These are phyloP conservation scores for Cunninghamia lanceolata DNA, from an alignment of 75 land plant species.

Conservation along the genomic window DNA sequence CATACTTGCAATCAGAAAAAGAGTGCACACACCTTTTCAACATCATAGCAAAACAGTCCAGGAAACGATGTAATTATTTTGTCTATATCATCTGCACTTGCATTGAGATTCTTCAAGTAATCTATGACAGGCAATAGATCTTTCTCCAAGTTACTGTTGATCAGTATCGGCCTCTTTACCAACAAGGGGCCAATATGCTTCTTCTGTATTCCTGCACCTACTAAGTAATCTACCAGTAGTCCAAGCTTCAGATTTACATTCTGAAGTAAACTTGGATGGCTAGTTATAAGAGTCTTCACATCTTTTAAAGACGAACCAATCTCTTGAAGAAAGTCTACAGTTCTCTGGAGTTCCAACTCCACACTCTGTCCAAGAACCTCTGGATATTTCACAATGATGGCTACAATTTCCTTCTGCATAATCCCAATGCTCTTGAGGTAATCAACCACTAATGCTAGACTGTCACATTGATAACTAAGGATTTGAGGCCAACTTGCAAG, in stretches of 20 bases:
- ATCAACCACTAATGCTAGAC: slow-evolving; percentile 28
- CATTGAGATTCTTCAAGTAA: slow-evolving; percentile 30
- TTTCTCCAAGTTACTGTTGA: slow-evolving; percentile 31
- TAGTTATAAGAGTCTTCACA: slow-evolving; percentile 23
- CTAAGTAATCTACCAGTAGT: slow-evolving; percentile 25
- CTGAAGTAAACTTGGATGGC: slow-evolving; percentile 28
- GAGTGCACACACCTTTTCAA: slow-evolving; percentile 23
- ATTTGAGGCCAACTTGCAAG: slow-evolving; percentile 38
- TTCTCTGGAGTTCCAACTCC: slow-evolving; percentile 15
- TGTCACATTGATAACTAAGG: slow-evolving; percentile 19
- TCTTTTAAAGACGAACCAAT: slow-evolving; percentile 23
- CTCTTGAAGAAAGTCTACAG: slow-evolving; percentile 15
- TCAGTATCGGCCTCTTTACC: slow-evolving; percentile 18
- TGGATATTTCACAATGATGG: slow-evolving; percentile 25
- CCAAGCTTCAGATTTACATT: slow-evolving; percentile 21
- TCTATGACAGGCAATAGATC: slow-evolving; percentile 32
- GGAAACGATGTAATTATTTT: slow-evolving; percentile 43
- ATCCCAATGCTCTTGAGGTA: slow-evolving; percentile 29
- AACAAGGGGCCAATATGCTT: slow-evolving; percentile 30
- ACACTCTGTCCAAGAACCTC: slow-evolving; percentile 28
- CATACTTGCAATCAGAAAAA: slow-evolving; percentile 1
- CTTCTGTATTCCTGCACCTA: slow-evolving; percentile 23
- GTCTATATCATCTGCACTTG: slow-evolving; percentile 44
- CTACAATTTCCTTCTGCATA: slow-evolving; percentile 22
- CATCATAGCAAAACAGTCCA: slow-evolving; percentile 29